phyloP scores from a whole-genome alignment of 1,139 yeast species.

The Pichia kudriavzevii region DNA sequence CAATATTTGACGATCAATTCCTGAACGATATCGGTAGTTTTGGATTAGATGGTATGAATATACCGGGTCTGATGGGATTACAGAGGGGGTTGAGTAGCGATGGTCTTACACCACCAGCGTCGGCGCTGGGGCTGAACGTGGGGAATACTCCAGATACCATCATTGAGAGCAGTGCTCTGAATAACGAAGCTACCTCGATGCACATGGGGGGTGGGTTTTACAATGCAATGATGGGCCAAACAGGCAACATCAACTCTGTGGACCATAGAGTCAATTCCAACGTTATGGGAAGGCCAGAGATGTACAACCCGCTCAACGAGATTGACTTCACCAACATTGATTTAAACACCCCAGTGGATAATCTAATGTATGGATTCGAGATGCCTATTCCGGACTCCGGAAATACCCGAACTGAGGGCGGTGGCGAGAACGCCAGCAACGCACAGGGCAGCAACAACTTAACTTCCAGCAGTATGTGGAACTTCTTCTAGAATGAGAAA shows the following conservation, averaged over 20 bases:
- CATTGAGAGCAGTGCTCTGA: no score
- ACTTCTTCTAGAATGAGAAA: no score
- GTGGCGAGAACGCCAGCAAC: no score
- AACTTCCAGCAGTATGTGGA: no score
- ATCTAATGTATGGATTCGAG: constrained; percentile 11
- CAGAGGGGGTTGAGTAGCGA: constrained; percentile 7
- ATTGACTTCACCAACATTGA: constrained; percentile 47
- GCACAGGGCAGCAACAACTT: no score
- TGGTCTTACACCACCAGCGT: not conserved
- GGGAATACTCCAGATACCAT: no score
- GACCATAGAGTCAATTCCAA: constrained; percentile 7
- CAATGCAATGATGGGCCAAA: not conserved
- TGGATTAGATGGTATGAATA: constrained; percentile 14
- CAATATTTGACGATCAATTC: constrained; percentile 25
- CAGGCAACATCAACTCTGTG: constrained; percentile 4
- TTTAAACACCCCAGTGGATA: constrained; percentile 22
- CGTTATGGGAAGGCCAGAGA: constrained; percentile 24
- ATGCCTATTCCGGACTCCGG: constrained; percentile 6
- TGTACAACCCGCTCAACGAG: constrained; percentile 69
- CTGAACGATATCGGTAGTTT: constrained; percentile 28
- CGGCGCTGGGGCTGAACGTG: not conserved
- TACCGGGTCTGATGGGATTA: constrained; percentile 5
- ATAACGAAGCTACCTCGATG: not conserved
- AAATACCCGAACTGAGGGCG: no score
- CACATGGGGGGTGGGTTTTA: not conserved